These are phyloP conservation scores for Alternaria conjuncta DNA, from an alignment of 2,329 filamentous ascomycete species.

Conservation along the genomic window DNA sequence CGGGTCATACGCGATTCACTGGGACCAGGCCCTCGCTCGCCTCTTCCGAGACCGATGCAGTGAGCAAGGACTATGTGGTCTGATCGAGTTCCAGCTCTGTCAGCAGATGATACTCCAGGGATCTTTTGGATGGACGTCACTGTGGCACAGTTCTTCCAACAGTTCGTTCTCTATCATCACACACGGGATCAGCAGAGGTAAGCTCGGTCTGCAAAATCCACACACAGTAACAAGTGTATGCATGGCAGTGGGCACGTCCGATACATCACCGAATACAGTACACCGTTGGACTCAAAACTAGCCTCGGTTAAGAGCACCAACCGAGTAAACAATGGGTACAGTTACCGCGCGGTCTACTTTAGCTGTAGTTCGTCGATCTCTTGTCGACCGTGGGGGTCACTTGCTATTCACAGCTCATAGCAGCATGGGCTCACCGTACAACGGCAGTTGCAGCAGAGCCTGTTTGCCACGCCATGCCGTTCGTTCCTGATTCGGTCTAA, in stretches of 20 bases:
- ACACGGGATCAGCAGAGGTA: neutral
- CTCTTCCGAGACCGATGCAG: constrained; percentile 4
- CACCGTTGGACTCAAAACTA: constrained; percentile 8
- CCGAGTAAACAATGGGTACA: neutral
- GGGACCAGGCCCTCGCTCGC: constrained; percentile 7
- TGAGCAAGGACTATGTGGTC: neutral
- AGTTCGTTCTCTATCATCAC: neutral
- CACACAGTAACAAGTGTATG: neutral
- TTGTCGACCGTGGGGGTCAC: constrained; percentile 14
- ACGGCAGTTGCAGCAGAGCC: constrained; percentile 14
- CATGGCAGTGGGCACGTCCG: neutral
- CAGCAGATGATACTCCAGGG: neutral
- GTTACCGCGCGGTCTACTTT: neutral
- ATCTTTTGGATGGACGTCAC: neutral
- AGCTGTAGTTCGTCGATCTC: constrained; percentile 13
- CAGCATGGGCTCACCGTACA: neutral
- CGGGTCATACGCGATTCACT: constrained; percentile 11
- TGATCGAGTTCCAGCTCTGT: neutral
- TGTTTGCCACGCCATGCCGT: constrained; percentile 14
- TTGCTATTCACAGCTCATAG: constrained; percentile 3
- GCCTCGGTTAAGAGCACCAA: neutral
- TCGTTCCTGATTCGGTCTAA: constrained; percentile 11
- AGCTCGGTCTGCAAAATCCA: neutral
- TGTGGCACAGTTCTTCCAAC: neutral
- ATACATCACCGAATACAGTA: neutral